These are phyloP conservation scores for Arthrobotrys sphaeroides DNA, from an alignment of 2,329 filamentous ascomycete species.

Conservation along the genomic window DNA sequence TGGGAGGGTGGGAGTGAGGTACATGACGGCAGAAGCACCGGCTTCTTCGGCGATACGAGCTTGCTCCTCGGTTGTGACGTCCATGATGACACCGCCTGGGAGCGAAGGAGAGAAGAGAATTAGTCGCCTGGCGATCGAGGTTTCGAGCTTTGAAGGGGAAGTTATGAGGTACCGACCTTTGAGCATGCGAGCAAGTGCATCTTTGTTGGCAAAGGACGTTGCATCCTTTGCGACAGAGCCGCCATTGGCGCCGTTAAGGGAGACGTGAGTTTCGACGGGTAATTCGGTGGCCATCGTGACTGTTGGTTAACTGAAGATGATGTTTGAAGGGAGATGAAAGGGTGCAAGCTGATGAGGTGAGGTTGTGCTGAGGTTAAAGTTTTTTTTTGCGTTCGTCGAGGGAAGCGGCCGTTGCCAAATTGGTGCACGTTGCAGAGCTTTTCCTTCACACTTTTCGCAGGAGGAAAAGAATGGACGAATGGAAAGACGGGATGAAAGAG, in stretches of 20 bases:
- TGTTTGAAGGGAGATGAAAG: background rate
- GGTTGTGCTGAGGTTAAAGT: background rate
- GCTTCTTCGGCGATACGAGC: constrained; percentile 97
- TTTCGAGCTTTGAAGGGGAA: background rate
- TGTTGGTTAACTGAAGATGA: background rate
- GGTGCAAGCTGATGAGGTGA: background rate
- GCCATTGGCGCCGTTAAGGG: constrained; percentile 41
- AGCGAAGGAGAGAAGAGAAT: too few relatives aligned
- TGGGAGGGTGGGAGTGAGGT: background rate
- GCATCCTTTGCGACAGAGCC: constrained; percentile 63
- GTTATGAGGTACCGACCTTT: constrained; percentile 70
- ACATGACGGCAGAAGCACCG: constrained; percentile 94
- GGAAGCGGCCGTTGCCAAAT: background rate
- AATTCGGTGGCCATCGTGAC: constrained; percentile 47
- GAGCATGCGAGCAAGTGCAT: constrained; percentile 94
- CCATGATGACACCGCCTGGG: constrained; percentile 88
- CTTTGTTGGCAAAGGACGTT: constrained; percentile 83
- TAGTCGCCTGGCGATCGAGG: background rate
- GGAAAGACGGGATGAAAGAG: background rate
- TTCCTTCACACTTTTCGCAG: background rate
- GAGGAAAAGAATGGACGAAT: background rate
- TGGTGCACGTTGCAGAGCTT: background rate
- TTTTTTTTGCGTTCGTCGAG: background rate
- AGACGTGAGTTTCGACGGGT: constrained; percentile 30
- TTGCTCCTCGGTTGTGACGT: constrained; percentile 92